Percentiles rank a stretch among this genome's conserved stretches.
These are phyloP conservation scores for Hyaloscypha hepaticicola DNA, from an alignment of 495 filamentous ascomycete genomes.

Conservation along the genomic window DNA sequence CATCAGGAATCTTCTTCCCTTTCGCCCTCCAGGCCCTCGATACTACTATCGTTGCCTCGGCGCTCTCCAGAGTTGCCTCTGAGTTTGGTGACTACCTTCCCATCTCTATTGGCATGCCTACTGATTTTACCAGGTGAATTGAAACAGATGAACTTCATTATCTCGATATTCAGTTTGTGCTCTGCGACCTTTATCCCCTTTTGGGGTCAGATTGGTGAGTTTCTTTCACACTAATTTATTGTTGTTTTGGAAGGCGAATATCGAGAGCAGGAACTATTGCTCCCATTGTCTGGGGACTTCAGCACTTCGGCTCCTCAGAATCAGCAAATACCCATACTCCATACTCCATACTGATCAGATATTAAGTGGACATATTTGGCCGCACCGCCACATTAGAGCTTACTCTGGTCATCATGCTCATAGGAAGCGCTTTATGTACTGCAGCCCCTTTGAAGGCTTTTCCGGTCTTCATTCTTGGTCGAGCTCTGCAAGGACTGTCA, in stretches of 20 bases:
- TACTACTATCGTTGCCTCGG: slow-evolving; percentile 59
- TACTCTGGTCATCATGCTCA: slow-evolving; percentile 47
- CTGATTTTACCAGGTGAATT: slow-evolving; percentile 31
- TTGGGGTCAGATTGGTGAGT: slow-evolving; percentile 6
- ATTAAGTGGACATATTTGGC: slow-evolving; percentile 61
- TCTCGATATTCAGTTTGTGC: slow-evolving; percentile 61
- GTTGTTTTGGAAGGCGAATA: too few species aligned
- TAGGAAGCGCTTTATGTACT: slow-evolving; percentile 51
- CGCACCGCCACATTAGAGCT: slow-evolving; percentile 47
- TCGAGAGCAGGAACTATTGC: slow-evolving; percentile 56
- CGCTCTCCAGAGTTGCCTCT: slow-evolving; percentile 55
- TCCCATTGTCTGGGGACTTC: too few species aligned
- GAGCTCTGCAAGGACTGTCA: slow-evolving; percentile 55
- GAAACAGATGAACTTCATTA: slow-evolving; percentile 61
- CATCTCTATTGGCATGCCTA: neutral
- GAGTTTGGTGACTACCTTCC: slow-evolving; percentile 49
- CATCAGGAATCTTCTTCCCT: slow-evolving; percentile 43
- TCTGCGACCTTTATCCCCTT: slow-evolving; percentile 40
- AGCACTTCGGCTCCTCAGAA: too few species aligned
- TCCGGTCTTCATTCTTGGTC: slow-evolving; percentile 54
- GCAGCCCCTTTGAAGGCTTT: slow-evolving; percentile 50
- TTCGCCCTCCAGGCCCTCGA: slow-evolving; percentile 55
- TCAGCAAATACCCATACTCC: too few species aligned
- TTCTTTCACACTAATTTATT: too few species aligned
- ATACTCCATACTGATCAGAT: too few species aligned